Conservation (phyloP, 306 rosid species). For the Cicer judaicum region DNA sequence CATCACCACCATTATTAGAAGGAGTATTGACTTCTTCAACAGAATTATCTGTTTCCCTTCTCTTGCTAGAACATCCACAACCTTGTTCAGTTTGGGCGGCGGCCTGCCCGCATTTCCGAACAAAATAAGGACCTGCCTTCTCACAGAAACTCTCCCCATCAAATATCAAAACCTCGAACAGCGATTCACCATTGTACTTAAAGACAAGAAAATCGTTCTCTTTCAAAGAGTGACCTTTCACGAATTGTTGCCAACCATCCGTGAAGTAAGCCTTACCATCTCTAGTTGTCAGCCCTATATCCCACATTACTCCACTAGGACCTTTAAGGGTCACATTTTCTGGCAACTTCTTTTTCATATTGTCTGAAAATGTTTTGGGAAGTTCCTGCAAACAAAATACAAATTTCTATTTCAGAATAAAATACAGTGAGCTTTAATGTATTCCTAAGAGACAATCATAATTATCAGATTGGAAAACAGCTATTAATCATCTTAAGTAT, state of each 20-base stretch:
- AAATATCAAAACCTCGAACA: conserved; percentile 67
- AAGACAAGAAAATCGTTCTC: conserved; percentile 76
- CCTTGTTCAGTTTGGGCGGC: conserved; percentile 31
- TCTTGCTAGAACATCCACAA: conserved; percentile 45
- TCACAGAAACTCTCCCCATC: conserved; percentile 66
- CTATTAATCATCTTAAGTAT: conserved; percentile 1
- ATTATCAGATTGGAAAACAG: not conserved
- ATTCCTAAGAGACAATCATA: not conserved
- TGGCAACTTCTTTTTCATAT: conserved; percentile 62
- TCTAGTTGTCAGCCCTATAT: conserved; percentile 53
- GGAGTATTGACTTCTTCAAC: conserved; percentile 48
- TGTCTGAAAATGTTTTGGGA: conserved; percentile 60
- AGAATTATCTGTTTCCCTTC: conserved; percentile 39
- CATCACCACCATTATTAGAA: conserved; percentile 47
- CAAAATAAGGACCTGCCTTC: conserved; percentile 70
- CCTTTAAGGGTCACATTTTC: conserved; percentile 60
- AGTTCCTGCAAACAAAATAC: conserved; percentile 57
- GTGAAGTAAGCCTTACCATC: conserved; percentile 54
- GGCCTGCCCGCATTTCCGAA: conserved; percentile 51
- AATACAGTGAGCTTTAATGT: not conserved
- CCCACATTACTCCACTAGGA: conserved; percentile 70
- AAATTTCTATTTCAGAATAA: conserved; percentile 25
- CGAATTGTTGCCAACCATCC: conserved; percentile 68
- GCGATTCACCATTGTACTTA: conserved; percentile 64
- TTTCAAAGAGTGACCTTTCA: conserved; percentile 58